These are phyloP conservation scores for Pseudotsuga menziesii DNA, from an alignment of 75 land plant genomes.

Conservation along the genomic window DNA sequence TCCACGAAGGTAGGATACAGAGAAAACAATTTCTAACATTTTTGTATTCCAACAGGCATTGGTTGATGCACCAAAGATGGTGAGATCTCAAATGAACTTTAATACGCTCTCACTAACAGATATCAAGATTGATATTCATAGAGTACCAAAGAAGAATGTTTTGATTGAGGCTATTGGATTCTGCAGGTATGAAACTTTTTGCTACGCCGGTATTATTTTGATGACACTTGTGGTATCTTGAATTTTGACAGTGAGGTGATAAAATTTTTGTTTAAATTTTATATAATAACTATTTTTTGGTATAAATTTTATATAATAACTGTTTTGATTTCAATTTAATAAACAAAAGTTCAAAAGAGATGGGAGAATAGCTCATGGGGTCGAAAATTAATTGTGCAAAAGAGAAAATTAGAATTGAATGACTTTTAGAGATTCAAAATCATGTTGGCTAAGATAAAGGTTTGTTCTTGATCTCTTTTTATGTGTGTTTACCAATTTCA, in stretches of 20 bases:
- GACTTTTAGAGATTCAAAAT: slow-evolving; percentile 44
- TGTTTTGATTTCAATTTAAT: neutral
- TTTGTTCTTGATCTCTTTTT: neutral
- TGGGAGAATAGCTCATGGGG: slow-evolving; percentile 50
- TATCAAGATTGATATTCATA: slow-evolving; percentile 37
- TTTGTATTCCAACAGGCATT: slow-evolving; percentile 41
- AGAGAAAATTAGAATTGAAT: slow-evolving; percentile 27
- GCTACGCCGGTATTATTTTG: no score
- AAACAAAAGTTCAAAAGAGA: slow-evolving; percentile 29
- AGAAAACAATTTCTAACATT: neutral
- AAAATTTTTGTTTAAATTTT: neutral
- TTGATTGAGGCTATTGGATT: slow-evolving; percentile 30
- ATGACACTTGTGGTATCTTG: neutral
- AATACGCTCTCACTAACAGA: slow-evolving; percentile 67
- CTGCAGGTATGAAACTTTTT: slow-evolving; percentile 21
- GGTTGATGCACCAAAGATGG: slow-evolving; percentile 88
- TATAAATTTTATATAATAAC: neutral
- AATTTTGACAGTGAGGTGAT: neutral
- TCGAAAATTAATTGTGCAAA: slow-evolving; percentile 37
- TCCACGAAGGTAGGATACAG: no score
- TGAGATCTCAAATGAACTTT: slow-evolving; percentile 70
- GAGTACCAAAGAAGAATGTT: slow-evolving; percentile 36
- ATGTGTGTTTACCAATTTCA: neutral
- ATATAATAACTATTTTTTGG: neutral
- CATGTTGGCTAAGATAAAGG: slow-evolving; percentile 38